Evolutionary conservation across 768 basidiomycete genomes (phyloP), one percentile per base, ranked within the genome.

Genomic region (Tricholoma saponaceum): DNA sequence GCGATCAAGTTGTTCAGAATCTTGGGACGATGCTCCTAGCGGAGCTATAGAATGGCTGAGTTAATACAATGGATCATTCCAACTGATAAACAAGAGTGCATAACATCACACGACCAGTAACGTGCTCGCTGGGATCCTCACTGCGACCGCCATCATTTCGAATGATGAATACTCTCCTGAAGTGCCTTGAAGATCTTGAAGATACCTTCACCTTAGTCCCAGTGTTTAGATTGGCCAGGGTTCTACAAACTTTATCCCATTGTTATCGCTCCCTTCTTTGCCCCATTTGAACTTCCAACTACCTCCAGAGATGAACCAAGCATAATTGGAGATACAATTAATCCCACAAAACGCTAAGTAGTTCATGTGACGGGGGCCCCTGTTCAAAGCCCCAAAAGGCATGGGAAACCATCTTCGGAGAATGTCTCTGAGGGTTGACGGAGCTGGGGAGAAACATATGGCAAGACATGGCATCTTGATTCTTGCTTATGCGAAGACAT

Each of bases 1-100:
- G 94, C 2, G 89, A 97, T 72, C 95, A 98, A 72, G 94, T 98
- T 54, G 89, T 95, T 43, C 95, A 97, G 76, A 95, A 90, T 68
- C 73, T 98, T 60, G 95, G 92, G 39, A 96, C 94, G 63, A 96
- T 96, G 87, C 79, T 98, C 60, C 79, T 97, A 60, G 92, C 93
- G 56, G 95, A 98, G 76, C 77, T 97, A 65, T 95, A 83, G 74
- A 59, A 26, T 55, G 20, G 47, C 37, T 44, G 30, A 51, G 54
- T 57, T 59, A 52, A 51, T 51, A 53, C 52, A 52, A 52, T 56
- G 58, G 53, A 46, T 32, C 41, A 28, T n/a, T n/a, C n/a, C n/a
- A n/a, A n/a, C n/a, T n/a, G n/a, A n/a, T n/a, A n/a, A n/a, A n/a
- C n/a, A n/a, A n/a, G n/a, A n/a, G n/a, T n/a, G n/a, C n/a, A 12